phyloP scores from a whole-genome alignment of 2,329 filamentous ascomycete genomes.

The Penicillium thymicola region DNA sequence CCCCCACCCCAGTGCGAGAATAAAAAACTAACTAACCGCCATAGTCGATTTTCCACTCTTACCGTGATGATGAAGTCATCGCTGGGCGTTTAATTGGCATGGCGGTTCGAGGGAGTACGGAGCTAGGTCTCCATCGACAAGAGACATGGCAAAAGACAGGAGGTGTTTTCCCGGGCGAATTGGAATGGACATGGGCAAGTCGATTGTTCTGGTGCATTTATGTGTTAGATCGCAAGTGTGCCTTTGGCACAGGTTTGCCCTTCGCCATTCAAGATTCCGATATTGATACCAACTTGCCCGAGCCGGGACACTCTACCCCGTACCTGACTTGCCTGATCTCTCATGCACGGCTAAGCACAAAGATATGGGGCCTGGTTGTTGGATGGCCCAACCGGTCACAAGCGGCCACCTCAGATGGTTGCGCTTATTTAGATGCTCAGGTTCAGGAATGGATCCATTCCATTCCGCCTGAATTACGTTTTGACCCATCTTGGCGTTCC shows the following conservation, averaged over 20 bases:
- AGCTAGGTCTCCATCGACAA: conserved; percentile 50
- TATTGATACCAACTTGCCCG: conserved; percentile 49
- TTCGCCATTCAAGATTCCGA: conserved; percentile 51
- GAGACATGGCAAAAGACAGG: conserved; percentile 39
- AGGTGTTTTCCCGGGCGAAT: conserved; percentile 37
- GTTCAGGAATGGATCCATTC: conserved; percentile 48
- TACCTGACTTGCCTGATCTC: conserved; percentile 51
- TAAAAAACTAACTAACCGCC: neutral
- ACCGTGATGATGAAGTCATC: conserved; percentile 51
- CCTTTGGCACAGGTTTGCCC: conserved; percentile 51
- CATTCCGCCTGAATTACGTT: conserved; percentile 44
- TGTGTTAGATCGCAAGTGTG: conserved; percentile 52
- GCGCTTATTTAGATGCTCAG: conserved; percentile 41
- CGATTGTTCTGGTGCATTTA: conserved; percentile 53
- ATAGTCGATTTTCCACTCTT: conserved; percentile 39
- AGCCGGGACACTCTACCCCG: conserved; percentile 39
- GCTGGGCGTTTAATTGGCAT: conserved; percentile 50
- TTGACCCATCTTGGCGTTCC: conserved; percentile 30
- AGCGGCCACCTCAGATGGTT: conserved; percentile 38
- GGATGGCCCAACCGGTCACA: conserved; percentile 34
- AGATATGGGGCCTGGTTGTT: conserved; percentile 48
- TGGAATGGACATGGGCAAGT: conserved; percentile 36
- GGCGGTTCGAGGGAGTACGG: conserved; percentile 47
- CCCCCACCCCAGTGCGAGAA: too few relatives aligned
- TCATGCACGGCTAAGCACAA: conserved; percentile 47